Evolutionary conservation across 2,329 filamentous ascomycete genomes (phyloP), one percentile per base, ranked within the genome.

Genomic region (Tolypocladium nubicola): DNA sequence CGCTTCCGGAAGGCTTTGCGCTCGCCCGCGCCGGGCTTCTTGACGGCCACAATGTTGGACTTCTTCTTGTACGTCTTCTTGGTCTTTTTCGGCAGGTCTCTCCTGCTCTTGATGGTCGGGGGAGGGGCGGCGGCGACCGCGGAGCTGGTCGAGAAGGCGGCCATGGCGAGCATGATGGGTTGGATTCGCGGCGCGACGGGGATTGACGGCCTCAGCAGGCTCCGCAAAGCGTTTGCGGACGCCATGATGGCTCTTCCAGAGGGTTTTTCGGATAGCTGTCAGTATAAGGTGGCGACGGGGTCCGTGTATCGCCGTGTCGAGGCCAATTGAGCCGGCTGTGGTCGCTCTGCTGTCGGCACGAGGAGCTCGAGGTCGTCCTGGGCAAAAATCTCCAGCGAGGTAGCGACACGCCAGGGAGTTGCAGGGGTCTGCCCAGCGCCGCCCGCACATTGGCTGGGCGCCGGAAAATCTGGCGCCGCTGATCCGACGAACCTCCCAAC

Each of bases 1-100:
- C 89, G 85, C 77, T 95, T 96, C 63, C 91, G 86, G 69, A 89
- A 79, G 35, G 89, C 89, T 75, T 91, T 96, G 63, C 92, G 85
- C 78, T 97, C 92, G 63, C 92, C 93, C 3, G 84, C 79, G 14
- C 77, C 77, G 23, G 88, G 87, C 62, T 84, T 79, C 71, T 80
- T 82, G 57, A 75, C 69, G 33, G 73, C 71, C 33, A 70, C 71
- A 50, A 76, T 66, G 57, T 71, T 71, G 19, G 68, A 65, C 64
- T 71, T 75, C 68, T 78, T 79, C 71, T 83, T 85, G 71, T 81
- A 84, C 62, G 73, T 75, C 60, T 73, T 69, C 66, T 77, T 73
- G 57, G 66, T 65, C 70, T 76, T 77, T 57, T 64, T 64, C 1
- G 67, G 67, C 9, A 72, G 63, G 39, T 71, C 70, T 56, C 66